These are phyloP conservation scores for Oemleria cerasiformis DNA, from an alignment of 306 rosid genomes.

Conservation along the genomic window DNA sequence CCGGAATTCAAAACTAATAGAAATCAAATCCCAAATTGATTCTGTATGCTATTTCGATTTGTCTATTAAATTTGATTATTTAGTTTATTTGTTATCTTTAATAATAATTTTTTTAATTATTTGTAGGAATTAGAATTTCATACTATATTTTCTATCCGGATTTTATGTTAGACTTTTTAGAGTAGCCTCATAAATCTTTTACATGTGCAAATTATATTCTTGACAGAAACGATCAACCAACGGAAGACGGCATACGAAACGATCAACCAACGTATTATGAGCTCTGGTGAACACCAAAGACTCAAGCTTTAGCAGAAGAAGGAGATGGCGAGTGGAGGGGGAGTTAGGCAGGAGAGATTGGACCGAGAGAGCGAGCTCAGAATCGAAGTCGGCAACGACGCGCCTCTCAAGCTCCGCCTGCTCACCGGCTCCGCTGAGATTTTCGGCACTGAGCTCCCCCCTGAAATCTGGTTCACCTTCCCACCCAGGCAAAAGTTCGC, in stretches of 20 bases:
- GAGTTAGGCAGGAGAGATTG: conserved; percentile 64
- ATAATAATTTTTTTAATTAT: too few relatives aligned
- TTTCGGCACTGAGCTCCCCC: conserved; percentile 90
- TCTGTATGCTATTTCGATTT: too few relatives aligned
- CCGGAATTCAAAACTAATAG: too few relatives aligned
- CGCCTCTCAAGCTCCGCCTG: conserved; percentile 75
- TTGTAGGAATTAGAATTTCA: too few relatives aligned
- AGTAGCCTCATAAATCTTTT: too few relatives aligned
- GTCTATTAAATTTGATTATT: too few relatives aligned
- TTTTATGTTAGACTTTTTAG: too few relatives aligned
- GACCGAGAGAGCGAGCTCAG: conserved; percentile 86
- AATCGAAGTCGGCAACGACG: conserved; percentile 68
- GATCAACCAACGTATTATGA: background rate
- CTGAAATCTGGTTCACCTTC: conserved; percentile 83
- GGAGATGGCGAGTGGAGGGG: conserved; percentile 60
- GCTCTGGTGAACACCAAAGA: background rate
- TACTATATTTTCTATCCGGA: too few relatives aligned
- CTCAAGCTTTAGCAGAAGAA: background rate
- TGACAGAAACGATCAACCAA: too few relatives aligned
- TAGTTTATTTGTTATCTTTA: too few relatives aligned
- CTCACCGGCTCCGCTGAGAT: conserved; percentile 87
- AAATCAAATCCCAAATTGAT: too few relatives aligned
- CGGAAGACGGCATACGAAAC: background rate
- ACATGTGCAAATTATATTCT: too few relatives aligned
- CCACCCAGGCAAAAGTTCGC: conserved; percentile 88